Evolutionary conservation across 2,329 filamentous ascomycete species (phyloP).

Genomic region (Stachybotrys echinatus): DNA sequence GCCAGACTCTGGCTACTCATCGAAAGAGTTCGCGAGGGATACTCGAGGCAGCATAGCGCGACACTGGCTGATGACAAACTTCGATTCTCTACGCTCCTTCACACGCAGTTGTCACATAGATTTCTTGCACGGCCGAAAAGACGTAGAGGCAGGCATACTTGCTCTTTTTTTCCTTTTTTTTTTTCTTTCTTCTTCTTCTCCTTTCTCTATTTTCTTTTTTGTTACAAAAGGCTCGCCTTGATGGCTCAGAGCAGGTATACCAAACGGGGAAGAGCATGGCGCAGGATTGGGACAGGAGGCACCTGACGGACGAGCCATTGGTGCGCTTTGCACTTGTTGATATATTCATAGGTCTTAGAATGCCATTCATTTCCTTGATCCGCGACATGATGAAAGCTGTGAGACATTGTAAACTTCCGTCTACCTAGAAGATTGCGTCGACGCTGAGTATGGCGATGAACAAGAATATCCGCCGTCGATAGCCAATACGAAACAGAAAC

Average conservation of each 20-base stretch:
- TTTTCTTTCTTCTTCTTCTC: no score
- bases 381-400: neutral
- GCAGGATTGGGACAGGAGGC: neutral
- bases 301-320: neutral
- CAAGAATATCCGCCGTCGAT: conserved; percentile 20
- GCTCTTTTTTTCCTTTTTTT: neutral
- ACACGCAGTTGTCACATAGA: neutral
- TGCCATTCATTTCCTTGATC: neutral
- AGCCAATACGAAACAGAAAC: conserved; percentile 16
- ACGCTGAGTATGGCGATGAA: conserved; percentile 6
- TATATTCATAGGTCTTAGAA: neutral
- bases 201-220: neutral
- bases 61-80: neutral
- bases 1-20: neutral
- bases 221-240: neutral
- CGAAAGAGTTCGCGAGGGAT: conserved; percentile 1
- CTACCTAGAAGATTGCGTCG: neutral
- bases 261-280: neutral
- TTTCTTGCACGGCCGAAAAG: neutral
- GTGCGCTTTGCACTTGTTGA: neutral
- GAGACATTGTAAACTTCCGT: neutral
- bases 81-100: conserved; percentile 1
- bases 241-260: neutral
- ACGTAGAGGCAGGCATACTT: no score
- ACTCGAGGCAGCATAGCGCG: neutral